These are phyloP conservation scores for Camellia oleifera DNA, from an alignment of 179 eudicot genomes.

Conservation along the genomic window DNA sequence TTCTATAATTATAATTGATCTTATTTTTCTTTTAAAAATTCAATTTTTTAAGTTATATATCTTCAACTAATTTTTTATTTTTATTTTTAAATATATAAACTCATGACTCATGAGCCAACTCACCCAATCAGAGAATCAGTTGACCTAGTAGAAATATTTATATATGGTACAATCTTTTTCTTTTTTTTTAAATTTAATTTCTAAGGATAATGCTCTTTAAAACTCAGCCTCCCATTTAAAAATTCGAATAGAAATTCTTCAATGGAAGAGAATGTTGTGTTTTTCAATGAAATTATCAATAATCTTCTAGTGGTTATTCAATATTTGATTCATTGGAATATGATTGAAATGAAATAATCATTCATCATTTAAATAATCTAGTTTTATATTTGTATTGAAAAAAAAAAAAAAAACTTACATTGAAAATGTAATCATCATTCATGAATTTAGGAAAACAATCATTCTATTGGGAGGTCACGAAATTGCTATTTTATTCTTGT, in stretches of 20 bases:
- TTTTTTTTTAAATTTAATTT: not conserved
- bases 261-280: not conserved
- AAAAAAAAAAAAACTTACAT: too few species aligned
- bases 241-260: not conserved
- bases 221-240: conserved; percentile 2
- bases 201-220: not conserved
- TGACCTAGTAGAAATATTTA: not conserved
- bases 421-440: too few species aligned
- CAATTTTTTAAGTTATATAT: not conserved
- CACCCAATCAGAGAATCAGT: conserved; percentile 2
- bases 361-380: too few species aligned
- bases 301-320: too few species aligned
- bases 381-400: too few species aligned
- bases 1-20: not conserved
- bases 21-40: not conserved
- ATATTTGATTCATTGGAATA: too few species aligned
- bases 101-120: not conserved
- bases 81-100: not conserved
- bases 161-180: not conserved
- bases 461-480: too few species aligned
- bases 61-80: not conserved
- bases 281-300: too few species aligned
- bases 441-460: too few species aligned
- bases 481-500: too few species aligned
- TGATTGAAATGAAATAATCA: too few species aligned